These are phyloP conservation scores for Coemansia sp. DNA, from an alignment of 192 early-diverging fungal genomes.

Conservation along the genomic window DNA sequence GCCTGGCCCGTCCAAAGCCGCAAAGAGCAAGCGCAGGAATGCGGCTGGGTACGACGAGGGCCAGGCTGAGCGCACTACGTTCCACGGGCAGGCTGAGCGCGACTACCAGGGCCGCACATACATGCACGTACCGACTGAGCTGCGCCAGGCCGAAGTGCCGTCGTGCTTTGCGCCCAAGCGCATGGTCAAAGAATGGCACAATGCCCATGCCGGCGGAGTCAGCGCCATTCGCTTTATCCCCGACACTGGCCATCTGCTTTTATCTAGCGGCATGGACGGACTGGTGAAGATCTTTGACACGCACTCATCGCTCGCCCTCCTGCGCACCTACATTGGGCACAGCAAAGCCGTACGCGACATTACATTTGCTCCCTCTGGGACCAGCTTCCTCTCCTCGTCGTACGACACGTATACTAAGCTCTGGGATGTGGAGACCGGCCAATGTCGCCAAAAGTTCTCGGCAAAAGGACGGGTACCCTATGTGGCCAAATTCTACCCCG, in stretches of 20 bases:
- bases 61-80: conserved; percentile 74
- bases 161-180: conserved; percentile 86
- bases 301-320: conserved; percentile 79
- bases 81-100: conserved; percentile 82
- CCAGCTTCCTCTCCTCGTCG: conserved; percentile 77
- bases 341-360: conserved; percentile 91
- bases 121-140: conserved; percentile 91
- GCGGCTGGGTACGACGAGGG: conserved; percentile 16
- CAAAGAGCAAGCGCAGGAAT: conserved; percentile 41
- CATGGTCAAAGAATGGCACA: conserved; percentile 82
- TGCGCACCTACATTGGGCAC: conserved; percentile 90
- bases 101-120: conserved; percentile 97
- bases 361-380: conserved; percentile 84
- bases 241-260: conserved; percentile 80
- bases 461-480: conserved; percentile 76
- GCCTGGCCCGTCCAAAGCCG: neutral
- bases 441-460: conserved; percentile 75
- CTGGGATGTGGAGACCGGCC: conserved; percentile 98
- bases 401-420: conserved; percentile 93
- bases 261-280: conserved; percentile 91
- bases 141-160: conserved; percentile 70
- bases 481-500: conserved; percentile 90
- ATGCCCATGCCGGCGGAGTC: conserved; percentile 89
- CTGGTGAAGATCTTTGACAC: conserved; percentile 97
- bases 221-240: conserved; percentile 91